Evolutionary conservation across 2,329 filamentous ascomycete genomes (phyloP), one percentile per base, ranked within the genome.

Genomic region (Aspergillus sp.): DNA sequence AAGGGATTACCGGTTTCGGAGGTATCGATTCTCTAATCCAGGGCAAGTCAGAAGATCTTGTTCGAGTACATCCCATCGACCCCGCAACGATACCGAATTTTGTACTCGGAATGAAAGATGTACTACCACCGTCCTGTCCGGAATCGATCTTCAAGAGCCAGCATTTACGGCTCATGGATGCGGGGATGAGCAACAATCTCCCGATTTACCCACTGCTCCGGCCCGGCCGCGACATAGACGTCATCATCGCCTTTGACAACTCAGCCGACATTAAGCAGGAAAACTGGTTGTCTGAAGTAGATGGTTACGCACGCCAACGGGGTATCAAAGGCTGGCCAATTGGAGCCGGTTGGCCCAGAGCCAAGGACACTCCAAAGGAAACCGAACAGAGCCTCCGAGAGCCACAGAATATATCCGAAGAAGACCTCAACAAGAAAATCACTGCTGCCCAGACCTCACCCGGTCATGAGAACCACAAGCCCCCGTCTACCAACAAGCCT

Each of bases 161-260:
- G 45, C 89, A 96, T 71, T 81, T 93, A 17, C 88, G 90, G 63
- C 82, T 93, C 15, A 98, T 97, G 93, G 95, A 99, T 73, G 93
- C 95, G 2, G 95, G 95, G 51, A 99, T 99, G 95, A 96, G 90
- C 63, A 98, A 99, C 72, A 99, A 99, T 69, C 81, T 99, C 8
- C 95, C 95, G 2, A 93, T 98, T 43, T 99, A 99, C 71, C 95
- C 95, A 0, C 83, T 98, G 3, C 86, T 99, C 17, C 87, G 95
- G 11, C 91, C 91, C 0, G 93, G 93, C 2, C 85, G 95, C 37
- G 84, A 96, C 56, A 88, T 99, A 6, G 95, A 99, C 66, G 83
- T 99, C 44, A 80, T 98, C 46, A 85, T 99, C 46, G 91, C 93
- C 3, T 99, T 99, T 72, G 95, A 99, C 72, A 92, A 92, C 3